Evolutionary conservation across 2,329 filamentous ascomycete genomes (phyloP).

Genomic region (Sporothrix curviconia): DNA sequence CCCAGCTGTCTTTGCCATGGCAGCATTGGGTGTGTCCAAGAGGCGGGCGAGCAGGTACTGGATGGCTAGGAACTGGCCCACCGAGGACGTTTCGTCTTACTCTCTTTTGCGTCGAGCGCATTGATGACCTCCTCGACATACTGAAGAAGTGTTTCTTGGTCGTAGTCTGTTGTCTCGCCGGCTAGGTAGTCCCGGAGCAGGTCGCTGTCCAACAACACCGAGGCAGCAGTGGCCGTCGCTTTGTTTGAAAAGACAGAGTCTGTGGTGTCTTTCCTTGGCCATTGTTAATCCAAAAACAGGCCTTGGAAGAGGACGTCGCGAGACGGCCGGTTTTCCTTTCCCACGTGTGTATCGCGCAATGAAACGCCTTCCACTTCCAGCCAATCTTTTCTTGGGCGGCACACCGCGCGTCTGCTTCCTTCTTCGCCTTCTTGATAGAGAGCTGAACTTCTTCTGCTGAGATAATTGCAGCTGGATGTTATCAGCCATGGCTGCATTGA

Average conservation of each 20-base stretch:
- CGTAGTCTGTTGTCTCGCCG: constrained; percentile 21
- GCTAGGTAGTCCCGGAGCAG: constrained; percentile 26
- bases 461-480: constrained; percentile 17
- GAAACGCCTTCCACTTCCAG: constrained; percentile 41
- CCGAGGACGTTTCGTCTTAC: constrained; percentile 15
- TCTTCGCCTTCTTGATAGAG: constrained; percentile 14
- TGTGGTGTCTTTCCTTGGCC: constrained; percentile 1
- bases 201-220: constrained; percentile 26
- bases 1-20: constrained; percentile 2
- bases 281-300: constrained; percentile 13
- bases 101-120: constrained; percentile 24
- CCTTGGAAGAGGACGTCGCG: constrained; percentile 29
- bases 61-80: constrained; percentile 39
- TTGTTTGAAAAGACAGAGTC: too few relatives aligned
- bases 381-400: constrained; percentile 25
- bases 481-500: constrained; percentile 21
- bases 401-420: constrained; percentile 20
- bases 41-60: constrained; percentile 36
- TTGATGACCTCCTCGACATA: constrained; percentile 36
- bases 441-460: neutral
- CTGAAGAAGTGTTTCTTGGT: constrained; percentile 26
- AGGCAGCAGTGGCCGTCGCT: constrained; percentile 23
- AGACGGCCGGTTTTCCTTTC: constrained; percentile 24
- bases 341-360: constrained; percentile 33
- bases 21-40: constrained; percentile 17